Base-by-base conservation (phyloP, 495 filamentous ascomycete genomes). In the Xylaria scruposa region DNA sequence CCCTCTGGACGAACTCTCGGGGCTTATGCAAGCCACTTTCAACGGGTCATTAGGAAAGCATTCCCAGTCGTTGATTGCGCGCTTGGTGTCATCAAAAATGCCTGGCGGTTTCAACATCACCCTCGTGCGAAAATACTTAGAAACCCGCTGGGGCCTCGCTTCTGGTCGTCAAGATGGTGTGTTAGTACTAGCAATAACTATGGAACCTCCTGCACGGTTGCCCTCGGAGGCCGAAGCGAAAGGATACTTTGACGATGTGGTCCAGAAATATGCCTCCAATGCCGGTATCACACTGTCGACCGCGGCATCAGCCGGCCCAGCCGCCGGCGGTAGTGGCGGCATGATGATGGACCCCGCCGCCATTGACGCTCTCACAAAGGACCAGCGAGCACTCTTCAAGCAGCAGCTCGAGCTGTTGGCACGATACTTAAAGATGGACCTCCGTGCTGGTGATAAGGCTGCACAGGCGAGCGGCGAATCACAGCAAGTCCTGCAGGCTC, bases 261-360 rank as follows among this genome's bases (percentile, higher is more conserved):
- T 92, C 6, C 93, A 97, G 72, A 97, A 97, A 79, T 99, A 99
- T 80, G 95, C 97, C 47, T 82, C 90, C 26, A 90, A 85, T 73
- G 92, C 92, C 38, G 96, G 96, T 47, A 91, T 99, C 80, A 97
- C 85, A 77, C 85, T 99, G 51, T 92, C 94, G 9, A 87, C 92
- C 9, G 91, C 92, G 3, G 81, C 89, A 10, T 88, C 94, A 56
- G 83, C 86, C 58, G 94, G 90, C 65, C 93, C 92, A 60, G 93
- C 93, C 75, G 89, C 85, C 54, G 94, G 90, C 63, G 89, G 82
- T 68, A 91, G 88, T 47, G 89, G 85, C 49, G 91, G 92, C 75
- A 98, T 99, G 96, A 95, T 98, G 91, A 98, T 99, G 97, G 96
- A 98, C 73, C 97, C 97, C 3, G 96, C 96, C 26, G 96, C 96